Conservation (phyloP, 2,329 filamentous ascomycete species). For the Aspergillus sp. region DNA sequence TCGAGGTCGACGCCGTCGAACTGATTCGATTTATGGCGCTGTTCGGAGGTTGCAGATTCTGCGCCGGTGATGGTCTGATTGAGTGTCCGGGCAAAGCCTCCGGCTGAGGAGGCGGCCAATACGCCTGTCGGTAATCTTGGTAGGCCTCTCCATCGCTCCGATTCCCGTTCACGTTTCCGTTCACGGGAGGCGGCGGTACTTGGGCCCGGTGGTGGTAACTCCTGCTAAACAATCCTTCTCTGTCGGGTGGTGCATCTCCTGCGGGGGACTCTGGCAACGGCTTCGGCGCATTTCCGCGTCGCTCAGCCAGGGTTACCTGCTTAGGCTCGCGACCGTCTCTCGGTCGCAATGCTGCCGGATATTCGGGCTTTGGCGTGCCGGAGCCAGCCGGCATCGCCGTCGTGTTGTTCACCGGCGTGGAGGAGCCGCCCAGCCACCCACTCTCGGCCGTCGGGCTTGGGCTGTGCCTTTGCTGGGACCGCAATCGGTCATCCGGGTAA, state of each 20-base stretch:
- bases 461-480: slow-evolving; percentile 35
- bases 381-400: background rate
- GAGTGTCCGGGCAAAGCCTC: slow-evolving; percentile 22
- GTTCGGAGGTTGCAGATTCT: slow-evolving; percentile 51
- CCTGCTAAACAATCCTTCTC: slow-evolving; percentile 77
- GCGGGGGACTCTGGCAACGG: slow-evolving; percentile 80
- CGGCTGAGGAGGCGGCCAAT: slow-evolving; percentile 57
- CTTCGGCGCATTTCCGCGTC: slow-evolving; percentile 72
- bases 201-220: slow-evolving; percentile 44
- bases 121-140: slow-evolving; percentile 60
- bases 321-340: slow-evolving; percentile 53
- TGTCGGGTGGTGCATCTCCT: slow-evolving; percentile 66
- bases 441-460: slow-evolving; percentile 26
- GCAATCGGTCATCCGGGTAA: slow-evolving; percentile 67
- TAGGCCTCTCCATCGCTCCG: slow-evolving; percentile 41
- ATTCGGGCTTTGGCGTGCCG: slow-evolving; percentile 28
- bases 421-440: slow-evolving; percentile 21
- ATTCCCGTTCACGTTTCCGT: slow-evolving; percentile 22
- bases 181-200: slow-evolving; percentile 36
- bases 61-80: slow-evolving; percentile 22
- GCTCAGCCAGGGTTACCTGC: slow-evolving; percentile 69
- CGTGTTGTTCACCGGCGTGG: slow-evolving; percentile 2
- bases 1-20: slow-evolving; percentile 90
- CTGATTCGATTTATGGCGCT: slow-evolving; percentile 61
- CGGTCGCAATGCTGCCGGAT: slow-evolving; percentile 42